phyloP scores from a whole-genome alignment of 179 eudicot genomes.

The Beta macrorhiza region DNA sequence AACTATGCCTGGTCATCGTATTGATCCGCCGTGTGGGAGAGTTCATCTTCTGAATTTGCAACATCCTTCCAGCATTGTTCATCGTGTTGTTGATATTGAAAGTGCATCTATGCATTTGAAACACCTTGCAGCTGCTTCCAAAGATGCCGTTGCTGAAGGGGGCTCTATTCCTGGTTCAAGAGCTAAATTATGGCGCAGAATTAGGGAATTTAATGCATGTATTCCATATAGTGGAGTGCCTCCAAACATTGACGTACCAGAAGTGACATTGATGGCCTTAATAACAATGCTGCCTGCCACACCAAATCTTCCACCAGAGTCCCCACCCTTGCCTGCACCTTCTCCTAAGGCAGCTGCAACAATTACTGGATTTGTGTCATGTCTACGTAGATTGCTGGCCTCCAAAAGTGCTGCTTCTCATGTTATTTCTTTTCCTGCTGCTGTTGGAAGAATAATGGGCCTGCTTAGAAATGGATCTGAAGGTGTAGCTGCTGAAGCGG shows the following conservation, averaged over 20 bases:
- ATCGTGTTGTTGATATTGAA: conserved; percentile 63
- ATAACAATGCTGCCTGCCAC: conserved; percentile 96
- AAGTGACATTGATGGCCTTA: conserved; percentile 96
- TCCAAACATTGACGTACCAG: conserved; percentile 81
- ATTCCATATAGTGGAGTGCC: conserved; percentile 89
- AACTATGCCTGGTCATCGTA: conserved; percentile 98
- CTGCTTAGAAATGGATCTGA: conserved; percentile 98
- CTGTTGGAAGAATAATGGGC: conserved; percentile 99
- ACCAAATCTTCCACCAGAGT: conserved; percentile 91
- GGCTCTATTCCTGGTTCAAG: conserved; percentile 94
- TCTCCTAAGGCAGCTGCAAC: conserved; percentile 99
- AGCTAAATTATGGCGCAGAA: conserved; percentile 98
- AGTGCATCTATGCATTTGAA: conserved; percentile 79
- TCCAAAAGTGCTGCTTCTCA: conserved; percentile 98
- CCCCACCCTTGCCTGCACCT: conserved; percentile 94
- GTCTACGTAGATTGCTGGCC: conserved; percentile 81
- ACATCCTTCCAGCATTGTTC: conserved; percentile 43
- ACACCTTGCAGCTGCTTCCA: conserved; percentile 94
- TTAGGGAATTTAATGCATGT: conserved; percentile 96
- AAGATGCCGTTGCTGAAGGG: conserved; percentile 95
- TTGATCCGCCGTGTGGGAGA: conserved; percentile 99
- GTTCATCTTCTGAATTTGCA: conserved; percentile 48
- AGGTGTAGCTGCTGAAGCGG: conserved; percentile 92
- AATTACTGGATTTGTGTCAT: conserved; percentile 82
- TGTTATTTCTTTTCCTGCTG: conserved; percentile 97